These are phyloP conservation scores for Phyllosticta citriasiana DNA, from an alignment of 2,329 filamentous ascomycete genomes.

Conservation along the genomic window DNA sequence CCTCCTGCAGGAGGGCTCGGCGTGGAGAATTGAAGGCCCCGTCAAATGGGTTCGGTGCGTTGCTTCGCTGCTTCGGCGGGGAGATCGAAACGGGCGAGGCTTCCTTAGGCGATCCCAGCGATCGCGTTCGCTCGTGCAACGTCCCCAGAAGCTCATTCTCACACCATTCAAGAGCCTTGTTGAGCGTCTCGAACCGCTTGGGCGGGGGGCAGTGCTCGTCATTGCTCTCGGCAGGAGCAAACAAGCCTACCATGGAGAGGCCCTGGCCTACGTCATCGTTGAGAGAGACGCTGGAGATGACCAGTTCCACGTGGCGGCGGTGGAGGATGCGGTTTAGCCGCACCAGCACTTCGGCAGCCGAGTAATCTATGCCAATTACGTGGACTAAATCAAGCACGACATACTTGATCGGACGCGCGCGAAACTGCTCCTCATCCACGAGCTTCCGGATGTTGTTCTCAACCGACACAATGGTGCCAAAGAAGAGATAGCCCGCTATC, in stretches of 20 bases:
- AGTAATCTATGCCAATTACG: constrained; percentile 91
- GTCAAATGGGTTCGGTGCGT: constrained; percentile 34
- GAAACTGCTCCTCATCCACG: constrained; percentile 74
- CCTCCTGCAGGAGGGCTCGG: constrained; percentile 63
- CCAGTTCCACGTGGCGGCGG: constrained; percentile 66
- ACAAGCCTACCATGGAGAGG: constrained; percentile 75
- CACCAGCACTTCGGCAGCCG: constrained; percentile 88
- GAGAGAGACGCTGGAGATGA: constrained; percentile 73
- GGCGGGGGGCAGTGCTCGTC: constrained; percentile 45
- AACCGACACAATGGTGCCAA: constrained; percentile 92
- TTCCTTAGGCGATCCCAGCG: constrained; percentile 33
- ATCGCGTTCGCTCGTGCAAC: constrained; percentile 32
- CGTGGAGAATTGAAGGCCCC: constrained; percentile 65
- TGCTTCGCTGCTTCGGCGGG: constrained; percentile 13
- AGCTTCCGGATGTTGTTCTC: constrained; percentile 77
- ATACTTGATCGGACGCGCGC: constrained; percentile 71
- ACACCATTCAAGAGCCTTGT: constrained; percentile 85
- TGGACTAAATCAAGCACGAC: constrained; percentile 81
- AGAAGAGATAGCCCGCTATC: constrained; percentile 91
- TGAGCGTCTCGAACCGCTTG: constrained; percentile 75
- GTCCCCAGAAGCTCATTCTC: constrained; percentile 83
- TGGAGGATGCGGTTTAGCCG: constrained; percentile 78
- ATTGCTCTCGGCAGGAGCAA: constrained; percentile 54
- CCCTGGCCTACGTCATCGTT: constrained; percentile 66
- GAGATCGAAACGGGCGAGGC: constrained; percentile 27